Evolutionary conservation across 2,329 filamentous ascomycete genomes (phyloP), one percentile per base, ranked within the genome.

Genomic region (Talaromyces sp.): DNA sequence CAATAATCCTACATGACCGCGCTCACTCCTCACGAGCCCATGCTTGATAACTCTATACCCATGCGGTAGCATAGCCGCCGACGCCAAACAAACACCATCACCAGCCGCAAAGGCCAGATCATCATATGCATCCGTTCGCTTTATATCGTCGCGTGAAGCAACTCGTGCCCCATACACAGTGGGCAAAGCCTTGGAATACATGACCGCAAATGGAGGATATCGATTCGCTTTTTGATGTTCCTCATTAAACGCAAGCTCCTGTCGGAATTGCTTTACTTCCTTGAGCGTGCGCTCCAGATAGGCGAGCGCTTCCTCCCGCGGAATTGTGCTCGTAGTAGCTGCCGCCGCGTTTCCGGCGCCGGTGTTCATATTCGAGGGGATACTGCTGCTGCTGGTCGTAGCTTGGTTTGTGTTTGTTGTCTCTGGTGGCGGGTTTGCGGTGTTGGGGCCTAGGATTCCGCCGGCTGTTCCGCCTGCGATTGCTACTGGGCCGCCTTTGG

Each of bases 61-160:
- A 2, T 86, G 80, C 0, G 93, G 93, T 51, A 96, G 78, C 91
- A 96, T 94, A 0, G 93, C 91, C 67, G 94, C 91, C 60, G 87
- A 87, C 0, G 93, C 91, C 6, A 97, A 84, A 63, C 94, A 92
- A 0, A 98, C 93, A 0, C 93, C 94, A 74, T 98, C 93, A 1
- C 93, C 93, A 25, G 89, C 89, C 0, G 91, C 90, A 78, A 97
- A 97, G 0, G 92, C 86, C 2, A 98, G 83, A 70, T 96, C 89
- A 69, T 96, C 92, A 75, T 96, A 97, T 0, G 88, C 89, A 76
- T 96, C 92, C 0, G 87, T 81, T 67, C 88, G 87, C 59, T 88
- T 85, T 69, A 97, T 97, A 0, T 85, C 88, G 63, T 94, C 92
- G 3, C 85, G 83, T 1, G 87, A 87, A 15, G 85, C 80, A 0